phyloP scores from a whole-genome alignment of 371 early-diverging fungal genomes.

The Lichtheimia hyalospora region DNA sequence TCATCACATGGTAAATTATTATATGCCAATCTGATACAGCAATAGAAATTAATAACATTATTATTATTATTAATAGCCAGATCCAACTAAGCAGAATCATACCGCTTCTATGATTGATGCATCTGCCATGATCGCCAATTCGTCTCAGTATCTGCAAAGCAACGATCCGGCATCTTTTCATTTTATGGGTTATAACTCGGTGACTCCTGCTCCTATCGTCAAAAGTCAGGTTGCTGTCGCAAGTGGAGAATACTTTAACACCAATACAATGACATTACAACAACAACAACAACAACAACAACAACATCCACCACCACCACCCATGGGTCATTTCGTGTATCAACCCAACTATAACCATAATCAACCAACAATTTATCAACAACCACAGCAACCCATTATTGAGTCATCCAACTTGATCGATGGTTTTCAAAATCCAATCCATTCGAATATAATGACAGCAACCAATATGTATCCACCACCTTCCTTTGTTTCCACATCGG shows the following conservation, averaged over 20 bases:
- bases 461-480: too few species aligned
- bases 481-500: too few species aligned
- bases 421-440: too few species aligned
- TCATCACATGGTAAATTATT: constrained; percentile 6
- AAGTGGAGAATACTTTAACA: neutral
- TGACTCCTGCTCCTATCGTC: constrained; percentile 20
- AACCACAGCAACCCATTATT: too few species aligned
- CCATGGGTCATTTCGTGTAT: too few species aligned
- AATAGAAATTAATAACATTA: neutral
- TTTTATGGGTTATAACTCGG: neutral
- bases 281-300: neutral
- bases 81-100: neutral
- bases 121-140: neutral
- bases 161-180: neutral
- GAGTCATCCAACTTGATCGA: too few species aligned
- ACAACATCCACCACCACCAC: neutral
- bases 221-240: constrained; percentile 16
- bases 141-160: constrained; percentile 11
- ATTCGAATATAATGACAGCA: too few species aligned
- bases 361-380: too few species aligned
- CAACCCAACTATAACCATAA: too few species aligned
- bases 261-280: neutral
- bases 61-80: too few species aligned
- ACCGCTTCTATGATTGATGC: neutral
- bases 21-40: neutral